phyloP scores from a whole-genome alignment of 257 asterid genomes.

The Cynanchum wilfordii region DNA sequence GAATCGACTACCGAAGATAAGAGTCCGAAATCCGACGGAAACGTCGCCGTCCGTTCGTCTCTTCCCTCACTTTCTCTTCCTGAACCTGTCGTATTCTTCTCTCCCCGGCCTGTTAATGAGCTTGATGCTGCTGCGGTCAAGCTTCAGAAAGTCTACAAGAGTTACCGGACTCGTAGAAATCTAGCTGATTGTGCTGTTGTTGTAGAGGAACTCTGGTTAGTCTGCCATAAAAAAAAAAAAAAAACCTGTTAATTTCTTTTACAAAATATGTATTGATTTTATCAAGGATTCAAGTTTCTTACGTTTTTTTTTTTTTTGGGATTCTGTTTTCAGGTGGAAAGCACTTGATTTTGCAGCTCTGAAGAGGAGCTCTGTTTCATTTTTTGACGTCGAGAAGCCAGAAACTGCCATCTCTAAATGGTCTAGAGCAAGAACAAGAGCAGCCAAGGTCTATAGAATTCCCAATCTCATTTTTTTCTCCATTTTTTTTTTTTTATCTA shows the following conservation, averaged over 20 bases:
- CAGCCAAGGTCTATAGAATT: constrained; percentile 55
- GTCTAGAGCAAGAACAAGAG: constrained; percentile 93
- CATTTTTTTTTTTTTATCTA: no score
- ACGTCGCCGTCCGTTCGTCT: not conserved
- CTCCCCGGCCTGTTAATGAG: constrained; percentile 71
- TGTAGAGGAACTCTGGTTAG: constrained; percentile 93
- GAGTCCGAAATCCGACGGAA: not conserved
- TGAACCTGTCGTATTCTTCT: constrained; percentile 50
- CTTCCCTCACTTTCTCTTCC: constrained; percentile 37
- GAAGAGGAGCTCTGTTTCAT: constrained; percentile 72
- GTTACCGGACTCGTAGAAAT: constrained; percentile 79
- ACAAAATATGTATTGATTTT: not conserved
- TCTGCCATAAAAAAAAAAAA: not conserved
- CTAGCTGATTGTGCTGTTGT: constrained; percentile 98
- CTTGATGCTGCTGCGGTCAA: constrained; percentile 89
- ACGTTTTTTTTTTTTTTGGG: not conserved
- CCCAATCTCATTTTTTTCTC: not conserved
- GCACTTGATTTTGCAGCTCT: constrained; percentile 87
- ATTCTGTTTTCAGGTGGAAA: constrained; percentile 65
- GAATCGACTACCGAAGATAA: constrained; percentile 11
- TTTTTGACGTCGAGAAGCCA: constrained; percentile 70
- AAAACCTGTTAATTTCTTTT: not conserved
- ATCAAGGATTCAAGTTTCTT: constrained; percentile 7
- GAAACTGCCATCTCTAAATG: constrained; percentile 89
- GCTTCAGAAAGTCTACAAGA: constrained; percentile 88